A percentile compares a stretch with the other conserved stretches of the same genome.
Conservation (phyloP, 2,329 filamentous ascomycete genomes). For the Xylogone sp. region DNA sequence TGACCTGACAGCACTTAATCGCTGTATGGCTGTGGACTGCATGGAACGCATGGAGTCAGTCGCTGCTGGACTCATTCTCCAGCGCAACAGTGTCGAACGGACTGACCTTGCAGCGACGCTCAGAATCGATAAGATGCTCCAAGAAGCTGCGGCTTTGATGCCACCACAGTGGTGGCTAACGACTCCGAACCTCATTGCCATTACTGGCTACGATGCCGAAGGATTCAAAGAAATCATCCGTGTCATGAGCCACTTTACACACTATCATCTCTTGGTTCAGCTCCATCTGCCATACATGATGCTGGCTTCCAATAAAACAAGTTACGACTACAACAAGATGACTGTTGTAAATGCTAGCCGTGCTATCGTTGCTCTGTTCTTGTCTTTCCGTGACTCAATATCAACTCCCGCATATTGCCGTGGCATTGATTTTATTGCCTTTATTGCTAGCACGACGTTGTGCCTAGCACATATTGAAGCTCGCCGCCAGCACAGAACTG, state of each 20-base stretch:
- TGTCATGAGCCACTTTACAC: constrained; percentile 30
- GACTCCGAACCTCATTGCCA: constrained; percentile 21
- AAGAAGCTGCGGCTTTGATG: constrained; percentile 27
- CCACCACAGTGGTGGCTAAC: constrained; percentile 34
- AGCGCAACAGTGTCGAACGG: constrained; percentile 27
- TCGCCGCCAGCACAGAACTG: constrained; percentile 11
- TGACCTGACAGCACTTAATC: constrained; percentile 20
- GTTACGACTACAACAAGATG: constrained; percentile 30
- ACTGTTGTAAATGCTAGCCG: constrained; percentile 35
- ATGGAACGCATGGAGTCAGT: constrained; percentile 42
- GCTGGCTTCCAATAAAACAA: constrained; percentile 10
- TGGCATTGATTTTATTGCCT: constrained; percentile 32
- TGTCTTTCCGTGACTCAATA: constrained; percentile 28
- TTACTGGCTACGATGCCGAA: constrained; percentile 18
- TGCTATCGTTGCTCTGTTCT: constrained; percentile 32
- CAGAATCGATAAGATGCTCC: constrained; percentile 30
- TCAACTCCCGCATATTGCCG: constrained; percentile 28
- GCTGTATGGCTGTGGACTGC: constrained; percentile 35
- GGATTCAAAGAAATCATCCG: constrained; percentile 28
- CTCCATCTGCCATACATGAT: constrained; percentile 38
- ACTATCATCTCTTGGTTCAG: constrained; percentile 35
- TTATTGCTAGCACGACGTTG: constrained; percentile 32
- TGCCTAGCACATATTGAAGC: constrained; percentile 31
- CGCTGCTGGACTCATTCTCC: constrained; percentile 33
- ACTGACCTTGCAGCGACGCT: constrained; percentile 23